Evolutionary conservation across 2,329 filamentous ascomycete species (phyloP).

Genomic region (Sporothrix curviconia): DNA sequence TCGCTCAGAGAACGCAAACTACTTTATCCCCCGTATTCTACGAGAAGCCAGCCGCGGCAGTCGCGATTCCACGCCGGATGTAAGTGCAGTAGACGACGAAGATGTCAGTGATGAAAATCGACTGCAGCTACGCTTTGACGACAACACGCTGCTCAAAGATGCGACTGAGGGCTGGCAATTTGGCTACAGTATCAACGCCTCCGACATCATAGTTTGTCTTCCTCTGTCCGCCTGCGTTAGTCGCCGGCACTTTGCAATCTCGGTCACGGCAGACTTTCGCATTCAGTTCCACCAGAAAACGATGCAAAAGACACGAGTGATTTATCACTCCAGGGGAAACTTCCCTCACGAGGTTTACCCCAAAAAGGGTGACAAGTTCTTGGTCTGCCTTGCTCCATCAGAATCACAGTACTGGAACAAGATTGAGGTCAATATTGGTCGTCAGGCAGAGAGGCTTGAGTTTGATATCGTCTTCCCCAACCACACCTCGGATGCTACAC

Average conservation of each 20-base stretch:
- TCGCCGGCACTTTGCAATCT: background rate
- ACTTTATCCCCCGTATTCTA: too few species aligned
- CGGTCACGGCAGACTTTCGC: background rate
- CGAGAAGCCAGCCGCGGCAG: background rate
- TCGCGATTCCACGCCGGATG: background rate
- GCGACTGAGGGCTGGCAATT: background rate
- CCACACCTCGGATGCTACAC: background rate
- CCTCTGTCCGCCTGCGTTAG: background rate
- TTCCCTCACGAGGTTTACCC: background rate
- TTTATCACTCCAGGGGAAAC: background rate
- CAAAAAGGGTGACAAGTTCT: background rate
- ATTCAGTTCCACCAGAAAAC: background rate
- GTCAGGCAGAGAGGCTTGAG: background rate
- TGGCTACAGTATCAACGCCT: background rate
- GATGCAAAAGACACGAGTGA: background rate
- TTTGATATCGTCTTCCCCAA: background rate
- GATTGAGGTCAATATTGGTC: background rate
- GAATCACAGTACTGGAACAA: background rate
- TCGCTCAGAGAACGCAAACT: too few species aligned
- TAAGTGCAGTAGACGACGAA: background rate
- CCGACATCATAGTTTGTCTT: background rate
- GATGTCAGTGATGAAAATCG: background rate
- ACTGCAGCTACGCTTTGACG: background rate
- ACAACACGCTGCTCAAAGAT: background rate
- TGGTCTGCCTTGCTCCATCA: background rate